Evolutionary conservation across 2,329 filamentous ascomycete genomes (phyloP), one percentile per base, ranked within the genome.

Genomic region (Trichoderma atroviride): DNA sequence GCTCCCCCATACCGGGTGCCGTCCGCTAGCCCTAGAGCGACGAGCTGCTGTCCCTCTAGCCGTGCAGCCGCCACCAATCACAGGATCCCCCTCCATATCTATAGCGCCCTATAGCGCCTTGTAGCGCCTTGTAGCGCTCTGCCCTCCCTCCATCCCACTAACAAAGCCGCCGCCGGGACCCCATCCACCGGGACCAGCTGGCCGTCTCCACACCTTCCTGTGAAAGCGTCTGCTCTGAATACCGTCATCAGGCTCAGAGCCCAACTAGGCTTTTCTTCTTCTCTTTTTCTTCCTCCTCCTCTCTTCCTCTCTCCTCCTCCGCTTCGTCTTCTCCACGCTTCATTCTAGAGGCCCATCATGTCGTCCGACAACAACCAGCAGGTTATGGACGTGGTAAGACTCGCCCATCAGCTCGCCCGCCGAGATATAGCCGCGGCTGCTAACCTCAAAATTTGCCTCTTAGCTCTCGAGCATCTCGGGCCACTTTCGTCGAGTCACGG

Each of bases 361-460:
- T 91, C 92, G 73, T 89, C 88, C 78, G 91, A 94, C 78, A 91
- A 93, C 77, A 91, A 93, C 77, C 89, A 93, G 81, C 89, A 91
- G 75, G 91, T 94, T 77, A 82, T 93, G 73, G 91, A 93, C 81
- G 85, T 91, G 78, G 92, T 94, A 82, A 84, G 90, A 73, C 72
- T 27, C 4, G 19, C n/a, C 29, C 29, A 14, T n/a, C 27, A 24
- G n/a, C 22, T 33, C 29, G 22, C 35, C 60, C 53, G 35, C 35
- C 59, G 52, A 59, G 35, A 56, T 40, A 53, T 29, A 59, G 60
- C 52, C 62, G 53, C 52, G 53, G 62, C 62, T 65, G 37, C 70
- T 72, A 40, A 71, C 67, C 50, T 22, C 47, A 16, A 60, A 57
- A 43, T 43, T 47, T 47, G 59, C 29, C 43, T 29, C 29, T 73